These are phyloP conservation scores for Moringa oleifera DNA, from an alignment of 345 rosid species.

Conservation along the genomic window DNA sequence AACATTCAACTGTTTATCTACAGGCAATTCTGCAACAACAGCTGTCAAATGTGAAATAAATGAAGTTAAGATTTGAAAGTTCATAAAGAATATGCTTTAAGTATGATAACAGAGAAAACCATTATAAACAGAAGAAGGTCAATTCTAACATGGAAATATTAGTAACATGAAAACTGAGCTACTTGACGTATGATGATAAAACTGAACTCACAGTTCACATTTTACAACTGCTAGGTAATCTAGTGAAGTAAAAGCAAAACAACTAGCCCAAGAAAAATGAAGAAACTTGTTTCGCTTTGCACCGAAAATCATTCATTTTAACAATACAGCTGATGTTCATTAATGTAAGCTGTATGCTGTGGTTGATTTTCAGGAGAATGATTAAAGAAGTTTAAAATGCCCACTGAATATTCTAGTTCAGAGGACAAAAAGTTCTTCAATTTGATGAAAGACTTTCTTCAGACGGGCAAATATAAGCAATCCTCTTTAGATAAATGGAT, in stretches of 20 bases:
- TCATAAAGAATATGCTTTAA: background rate
- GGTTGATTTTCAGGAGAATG: too few relatives aligned
- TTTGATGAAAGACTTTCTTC: too few relatives aligned
- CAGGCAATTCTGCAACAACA: slow-evolving; percentile 18
- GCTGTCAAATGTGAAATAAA: slow-evolving; percentile 27
- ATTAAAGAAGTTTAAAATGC: too few relatives aligned
- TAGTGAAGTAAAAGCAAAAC: too few relatives aligned
- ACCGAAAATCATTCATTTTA: too few relatives aligned
- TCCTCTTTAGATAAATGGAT: too few relatives aligned
- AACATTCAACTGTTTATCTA: slow-evolving; percentile 40
- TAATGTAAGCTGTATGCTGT: too few relatives aligned
- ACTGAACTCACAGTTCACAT: background rate
- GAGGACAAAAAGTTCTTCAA: too few relatives aligned
- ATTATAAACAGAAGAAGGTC: background rate
- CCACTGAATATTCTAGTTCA: too few relatives aligned
- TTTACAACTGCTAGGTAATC: background rate
- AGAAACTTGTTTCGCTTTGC: background rate
- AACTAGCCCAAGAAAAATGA: too few relatives aligned
- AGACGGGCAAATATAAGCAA: too few relatives aligned
- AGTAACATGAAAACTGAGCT: background rate
- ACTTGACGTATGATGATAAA: slow-evolving; percentile 3
- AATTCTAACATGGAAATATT: background rate
- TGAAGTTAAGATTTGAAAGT: slow-evolving; percentile 5
- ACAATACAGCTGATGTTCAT: too few relatives aligned
- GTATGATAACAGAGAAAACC: background rate